Evolutionary conservation across 331 rosid genomes (phyloP).

Genomic region (Malus hybrid): DNA sequence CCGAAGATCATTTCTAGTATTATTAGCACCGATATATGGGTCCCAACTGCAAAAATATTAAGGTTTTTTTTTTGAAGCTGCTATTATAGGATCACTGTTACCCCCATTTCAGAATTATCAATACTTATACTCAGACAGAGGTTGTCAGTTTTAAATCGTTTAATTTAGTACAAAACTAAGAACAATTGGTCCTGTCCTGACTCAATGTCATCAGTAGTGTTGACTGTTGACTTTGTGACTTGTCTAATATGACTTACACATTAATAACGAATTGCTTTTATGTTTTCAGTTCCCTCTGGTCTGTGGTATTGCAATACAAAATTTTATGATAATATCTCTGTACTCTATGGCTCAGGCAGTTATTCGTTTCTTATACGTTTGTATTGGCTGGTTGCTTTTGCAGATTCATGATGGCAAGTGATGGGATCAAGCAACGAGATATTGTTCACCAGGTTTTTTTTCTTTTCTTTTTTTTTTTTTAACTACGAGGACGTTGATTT

Average conservation of each 20-base stretch:
- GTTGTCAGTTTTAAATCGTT: background rate
- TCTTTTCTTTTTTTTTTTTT: background rate
- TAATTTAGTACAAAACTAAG: background rate
- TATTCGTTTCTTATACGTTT: constrained; percentile 17
- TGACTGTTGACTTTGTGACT: background rate
- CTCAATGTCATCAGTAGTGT: background rate
- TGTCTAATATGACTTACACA: background rate
- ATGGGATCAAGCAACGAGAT: constrained; percentile 81
- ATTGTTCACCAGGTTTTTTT: constrained; percentile 58
- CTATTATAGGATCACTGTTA: background rate
- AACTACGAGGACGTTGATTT: background rate
- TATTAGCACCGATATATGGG: background rate
- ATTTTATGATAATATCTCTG: constrained; percentile 1
- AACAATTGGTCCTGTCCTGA: background rate
- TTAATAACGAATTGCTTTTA: background rate
- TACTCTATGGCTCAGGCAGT: background rate
- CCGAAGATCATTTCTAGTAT: background rate
- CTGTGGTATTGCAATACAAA: background rate
- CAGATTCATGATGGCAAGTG: constrained; percentile 96
- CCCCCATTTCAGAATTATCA: background rate
- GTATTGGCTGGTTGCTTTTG: constrained; percentile 13
- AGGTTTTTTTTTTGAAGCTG: background rate
- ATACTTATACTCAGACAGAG: background rate
- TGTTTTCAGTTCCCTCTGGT: background rate
- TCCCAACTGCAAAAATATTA: background rate